Conservation (phyloP, 1,284 basidiomycete genomes). For the Microbotryum silenes-acaulis region DNA sequence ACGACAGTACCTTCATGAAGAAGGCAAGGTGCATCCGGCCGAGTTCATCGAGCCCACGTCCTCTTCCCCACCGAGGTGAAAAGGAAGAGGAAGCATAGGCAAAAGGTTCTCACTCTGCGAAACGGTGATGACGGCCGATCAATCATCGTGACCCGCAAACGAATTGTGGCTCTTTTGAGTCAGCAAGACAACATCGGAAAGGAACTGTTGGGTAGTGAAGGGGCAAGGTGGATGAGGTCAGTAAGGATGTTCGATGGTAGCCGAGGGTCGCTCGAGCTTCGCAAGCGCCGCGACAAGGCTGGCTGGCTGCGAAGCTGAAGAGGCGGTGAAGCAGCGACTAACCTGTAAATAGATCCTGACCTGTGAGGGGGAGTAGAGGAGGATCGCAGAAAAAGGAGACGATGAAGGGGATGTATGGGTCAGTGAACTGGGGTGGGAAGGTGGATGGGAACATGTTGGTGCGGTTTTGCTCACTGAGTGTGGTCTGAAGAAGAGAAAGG, state of each 20-base stretch:
- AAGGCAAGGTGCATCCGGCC: constrained; percentile 1
- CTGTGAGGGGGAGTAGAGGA: not conserved
- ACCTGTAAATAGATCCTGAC: constrained; percentile 5
- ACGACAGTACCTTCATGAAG: not conserved
- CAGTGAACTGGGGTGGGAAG: not conserved
- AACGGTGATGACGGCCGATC: constrained; percentile 1
- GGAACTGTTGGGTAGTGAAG: not conserved
- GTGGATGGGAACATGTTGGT: not conserved
- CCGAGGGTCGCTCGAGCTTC: no score
- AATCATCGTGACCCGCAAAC: constrained; percentile 6
- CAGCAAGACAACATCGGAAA: constrained; percentile 12
- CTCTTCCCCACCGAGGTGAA: not conserved
- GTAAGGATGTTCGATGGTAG: no score
- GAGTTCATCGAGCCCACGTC: constrained; percentile 8
- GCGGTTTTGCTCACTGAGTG: not conserved
- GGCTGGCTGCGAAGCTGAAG: no score
- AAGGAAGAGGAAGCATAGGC: not conserved
- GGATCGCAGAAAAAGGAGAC: not conserved
- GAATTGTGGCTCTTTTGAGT: constrained; percentile 9
- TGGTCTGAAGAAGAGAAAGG: not conserved
- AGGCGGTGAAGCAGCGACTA: no score
- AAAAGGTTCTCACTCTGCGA: constrained; percentile 5
- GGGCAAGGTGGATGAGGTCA: no score
- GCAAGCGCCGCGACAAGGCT: no score
- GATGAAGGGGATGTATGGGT: not conserved